Base-by-base conservation (phyloP, 257 asterid genomes). In the Lithospermum erythrorhizon region DNA sequence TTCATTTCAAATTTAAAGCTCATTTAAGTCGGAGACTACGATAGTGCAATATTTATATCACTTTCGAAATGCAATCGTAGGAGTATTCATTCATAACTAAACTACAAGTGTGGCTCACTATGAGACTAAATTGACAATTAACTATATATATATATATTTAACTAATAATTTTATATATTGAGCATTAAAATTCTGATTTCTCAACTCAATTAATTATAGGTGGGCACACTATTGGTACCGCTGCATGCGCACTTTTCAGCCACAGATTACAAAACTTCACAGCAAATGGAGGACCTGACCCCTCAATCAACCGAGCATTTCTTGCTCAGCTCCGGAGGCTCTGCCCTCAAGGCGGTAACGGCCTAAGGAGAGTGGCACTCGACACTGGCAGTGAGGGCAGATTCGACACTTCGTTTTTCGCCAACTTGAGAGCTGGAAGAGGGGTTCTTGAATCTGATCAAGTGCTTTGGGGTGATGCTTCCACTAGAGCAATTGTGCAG, bases 371-470 rank as follows among this genome's bases (percentile, higher is more conserved):
- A 0, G 76, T 90, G 10, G 77, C 72, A 9, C 80, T 90, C 5
- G 97, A 90, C 74, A 78, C 65, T 21, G 90, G 87, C 22, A 85
- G 91, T 35, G 86, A 70, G 22, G 69, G 58, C 64, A 65, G 61
- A 23, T 87, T 87, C 71, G 95, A 87, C 70, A 66, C 60, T 64
- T 70, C 87, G 0, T 90, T 58, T 69, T 90, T 81, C 70, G 9
- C 72, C 5, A 87, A 81, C 48, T 71, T 90, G 25, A 81, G 84
- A 73, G 74, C 66, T 45, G 94, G 97, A 0, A 73, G 78, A 0
- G 97, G 87, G 20, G 61, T 85, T 21, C 81, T 90, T 2, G 97
- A 90, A 64, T 90, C 96, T 0, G 96, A 90, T 71, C 96, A 90
- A 66, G 76, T 30, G 58, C 45, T 90, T 5, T 90, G 94, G 90